Evolutionary conservation across 140 eudicot species (phyloP), one percentile per base, ranked within the genome.

Genomic region (Cichorium intybus): DNA sequence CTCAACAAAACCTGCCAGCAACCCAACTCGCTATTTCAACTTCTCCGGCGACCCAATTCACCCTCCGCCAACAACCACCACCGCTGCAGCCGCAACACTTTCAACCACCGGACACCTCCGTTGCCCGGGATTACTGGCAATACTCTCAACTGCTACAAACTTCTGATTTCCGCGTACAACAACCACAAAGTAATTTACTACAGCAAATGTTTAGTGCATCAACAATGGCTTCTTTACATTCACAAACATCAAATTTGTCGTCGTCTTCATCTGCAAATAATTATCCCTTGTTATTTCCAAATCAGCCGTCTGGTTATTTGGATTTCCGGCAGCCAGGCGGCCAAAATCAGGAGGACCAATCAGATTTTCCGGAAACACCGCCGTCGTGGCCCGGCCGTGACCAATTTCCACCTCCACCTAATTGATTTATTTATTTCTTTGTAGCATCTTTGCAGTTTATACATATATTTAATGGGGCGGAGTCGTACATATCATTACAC

Each of bases 61-160:
- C n/a, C 78, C 52, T 64, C 74, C 71, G 47, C 54, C 80, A 52
- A 11, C 73, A 2, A 31, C 66, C 61, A 10, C 55, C 41, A 15
- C 18, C 51, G 0, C 2, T n/a, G 1, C 72, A 23, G 15, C 68
- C 66, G 16, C 81, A 45, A 70, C 57, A 34, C 15, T 34, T 57
- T 73, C 68, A 31, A 23, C n/a, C 34, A 4, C 79, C 58, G 1
- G 59, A 59, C 56, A 6, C 70, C 18, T 27, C 67, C 26, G n/a
- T 47, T 1, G 77, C 77, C 7, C 70, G 84, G 2, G 95, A 89
- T 35, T 89, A 89, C 43, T 81, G 79, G 89, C 77, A 75, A 47
- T 84, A 90, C 79, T 78, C 94, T 7, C 95, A 78, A 29, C 60
- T 90, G 60, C 73, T 84, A 1, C 87, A 80, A 69, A 24, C 61